Evolutionary conservation across 75 land plant genomes (phyloP).

Genomic region (Cryptomeria japonica): DNA sequence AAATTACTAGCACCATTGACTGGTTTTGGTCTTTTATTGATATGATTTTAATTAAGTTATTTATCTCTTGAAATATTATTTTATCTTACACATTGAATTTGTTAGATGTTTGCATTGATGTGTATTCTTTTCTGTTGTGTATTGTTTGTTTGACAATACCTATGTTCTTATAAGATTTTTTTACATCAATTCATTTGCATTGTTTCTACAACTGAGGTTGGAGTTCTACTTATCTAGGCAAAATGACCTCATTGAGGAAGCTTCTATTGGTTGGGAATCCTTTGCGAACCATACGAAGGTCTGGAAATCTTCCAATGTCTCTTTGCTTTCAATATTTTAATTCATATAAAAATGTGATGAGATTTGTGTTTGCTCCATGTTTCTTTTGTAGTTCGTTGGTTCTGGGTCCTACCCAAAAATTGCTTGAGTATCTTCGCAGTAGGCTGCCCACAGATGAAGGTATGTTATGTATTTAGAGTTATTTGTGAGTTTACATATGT

Average conservation of each 20-base stretch:
- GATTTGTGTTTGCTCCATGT: not conserved
- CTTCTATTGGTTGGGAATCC: conserved; percentile 88
- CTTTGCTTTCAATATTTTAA: not conserved
- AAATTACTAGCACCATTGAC: not conserved
- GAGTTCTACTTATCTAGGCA: conserved; percentile 32
- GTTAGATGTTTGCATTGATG: not conserved
- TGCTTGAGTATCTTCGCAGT: conserved; percentile 74
- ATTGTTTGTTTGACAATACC: not conserved
- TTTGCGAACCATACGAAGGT: conserved; percentile 82
- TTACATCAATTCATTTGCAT: not conserved
- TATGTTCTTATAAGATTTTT: not conserved
- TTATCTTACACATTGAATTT: not conserved
- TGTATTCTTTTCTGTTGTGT: not conserved
- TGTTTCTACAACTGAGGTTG: not conserved
- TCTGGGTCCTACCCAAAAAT: conserved; percentile 76
- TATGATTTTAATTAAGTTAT: not conserved
- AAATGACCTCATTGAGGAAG: conserved; percentile 77
- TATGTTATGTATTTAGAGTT: conserved; percentile 3
- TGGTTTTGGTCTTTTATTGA: not conserved
- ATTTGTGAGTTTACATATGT: not conserved
- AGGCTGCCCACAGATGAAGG: conserved; percentile 69
- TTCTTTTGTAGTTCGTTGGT: conserved; percentile 64
- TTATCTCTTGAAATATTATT: not conserved
- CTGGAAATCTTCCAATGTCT: not conserved
- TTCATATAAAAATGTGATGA: not conserved